These are phyloP conservation scores for Hansenula anomala DNA, from an alignment of 1,139 yeast genomes.

Conservation along the genomic window DNA sequence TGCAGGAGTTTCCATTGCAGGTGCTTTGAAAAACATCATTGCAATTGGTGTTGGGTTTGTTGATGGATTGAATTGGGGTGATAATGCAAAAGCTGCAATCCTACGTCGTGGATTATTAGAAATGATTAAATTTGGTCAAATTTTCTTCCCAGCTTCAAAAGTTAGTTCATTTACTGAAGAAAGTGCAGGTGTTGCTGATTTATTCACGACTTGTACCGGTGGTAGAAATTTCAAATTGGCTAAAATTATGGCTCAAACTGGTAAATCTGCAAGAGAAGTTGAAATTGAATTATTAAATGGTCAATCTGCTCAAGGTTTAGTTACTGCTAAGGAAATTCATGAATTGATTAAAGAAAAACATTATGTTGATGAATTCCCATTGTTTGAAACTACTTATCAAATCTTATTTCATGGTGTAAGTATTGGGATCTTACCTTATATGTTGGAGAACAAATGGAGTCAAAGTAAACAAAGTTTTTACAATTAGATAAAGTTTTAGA, in stretches of 20 bases:
- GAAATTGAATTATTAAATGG: conserved; percentile 84
- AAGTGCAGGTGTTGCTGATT: conserved; percentile 94
- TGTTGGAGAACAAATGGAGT: conserved; percentile 41
- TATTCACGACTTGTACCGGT: conserved; percentile 93
- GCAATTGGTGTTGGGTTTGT: conserved; percentile 94
- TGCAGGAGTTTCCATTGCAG: conserved; percentile 91
- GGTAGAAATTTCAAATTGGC: conserved; percentile 94
- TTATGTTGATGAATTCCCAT: conserved; percentile 71
- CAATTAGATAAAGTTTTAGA: too few species aligned
- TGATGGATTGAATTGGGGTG: conserved; percentile 97
- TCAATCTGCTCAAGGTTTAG: conserved; percentile 90
- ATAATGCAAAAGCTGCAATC: conserved; percentile 92
- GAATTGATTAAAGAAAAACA: conserved; percentile 65
- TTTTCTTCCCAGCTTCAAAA: conserved; percentile 64
- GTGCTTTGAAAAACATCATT: conserved; percentile 90
- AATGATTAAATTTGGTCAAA: conserved; percentile 77
- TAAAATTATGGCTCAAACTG: conserved; percentile 65
- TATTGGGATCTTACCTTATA: conserved; percentile 57
- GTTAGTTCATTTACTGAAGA: conserved; percentile 84
- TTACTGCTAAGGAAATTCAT: conserved; percentile 86
- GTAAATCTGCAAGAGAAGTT: conserved; percentile 69
- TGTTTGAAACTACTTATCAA: conserved; percentile 79
- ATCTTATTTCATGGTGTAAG: conserved; percentile 71
- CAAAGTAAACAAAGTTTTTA: conserved; percentile 1
- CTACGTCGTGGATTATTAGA: conserved; percentile 92